phyloP scores from a whole-genome alignment of 441 rosid genomes.

The Euphorbia celastroides region DNA sequence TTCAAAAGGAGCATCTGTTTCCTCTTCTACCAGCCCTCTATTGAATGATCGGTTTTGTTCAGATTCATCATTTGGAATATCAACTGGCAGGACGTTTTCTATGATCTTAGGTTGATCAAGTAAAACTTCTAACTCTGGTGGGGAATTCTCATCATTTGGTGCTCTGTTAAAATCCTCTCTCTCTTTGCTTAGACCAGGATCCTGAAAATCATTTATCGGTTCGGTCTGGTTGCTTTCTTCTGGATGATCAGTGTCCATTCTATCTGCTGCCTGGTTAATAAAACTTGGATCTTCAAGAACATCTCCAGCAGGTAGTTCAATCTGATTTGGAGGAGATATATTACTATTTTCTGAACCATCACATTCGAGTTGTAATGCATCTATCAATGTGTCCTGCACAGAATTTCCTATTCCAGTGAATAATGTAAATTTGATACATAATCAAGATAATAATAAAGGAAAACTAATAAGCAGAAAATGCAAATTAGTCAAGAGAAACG shows the following conservation, averaged over 20 bases:
- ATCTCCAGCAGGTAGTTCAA: too few species aligned
- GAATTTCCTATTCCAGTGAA: constrained; percentile 4
- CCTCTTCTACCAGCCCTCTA: constrained; percentile 35
- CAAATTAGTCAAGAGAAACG: neutral
- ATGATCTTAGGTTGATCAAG: constrained; percentile 41
- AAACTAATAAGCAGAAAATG: neutral
- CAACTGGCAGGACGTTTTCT: constrained; percentile 19
- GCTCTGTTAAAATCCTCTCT: constrained; percentile 15
- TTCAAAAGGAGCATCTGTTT: constrained; percentile 33
- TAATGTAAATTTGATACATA: constrained; percentile 1
- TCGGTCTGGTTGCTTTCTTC: constrained; percentile 18
- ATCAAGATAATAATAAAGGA: neutral
- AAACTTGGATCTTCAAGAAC: constrained; percentile 16
- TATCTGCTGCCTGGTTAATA: too few species aligned
- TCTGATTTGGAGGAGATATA: too few species aligned
- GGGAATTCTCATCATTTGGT: constrained; percentile 23
- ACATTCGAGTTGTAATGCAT: constrained; percentile 17
- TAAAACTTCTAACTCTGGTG: constrained; percentile 52
- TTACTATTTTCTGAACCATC: constrained; percentile 24
- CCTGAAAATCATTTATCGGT: neutral
- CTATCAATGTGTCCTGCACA: constrained; percentile 43
- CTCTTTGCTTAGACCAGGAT: constrained; percentile 18
- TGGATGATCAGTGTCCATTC: neutral
- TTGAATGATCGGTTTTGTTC: constrained; percentile 22
- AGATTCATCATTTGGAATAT: constrained; percentile 20